Evolutionary conservation across 2,329 filamentous ascomycete species (phyloP).

Genomic region (Lachnellula willkommii): DNA sequence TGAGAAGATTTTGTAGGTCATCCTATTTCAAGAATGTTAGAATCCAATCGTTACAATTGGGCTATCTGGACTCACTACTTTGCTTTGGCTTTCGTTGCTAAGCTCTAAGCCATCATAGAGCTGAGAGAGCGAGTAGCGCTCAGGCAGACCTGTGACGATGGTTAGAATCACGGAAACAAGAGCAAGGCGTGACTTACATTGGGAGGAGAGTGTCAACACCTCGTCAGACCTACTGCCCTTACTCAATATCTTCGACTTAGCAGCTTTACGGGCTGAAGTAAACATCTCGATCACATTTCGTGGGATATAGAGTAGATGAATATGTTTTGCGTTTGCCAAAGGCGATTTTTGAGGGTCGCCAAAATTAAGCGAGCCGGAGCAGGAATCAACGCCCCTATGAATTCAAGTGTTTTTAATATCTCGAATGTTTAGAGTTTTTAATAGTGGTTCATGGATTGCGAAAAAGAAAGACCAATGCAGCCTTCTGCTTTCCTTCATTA

Average conservation of each 20-base stretch:
- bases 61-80: constrained; percentile 1
- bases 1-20: constrained; percentile 20
- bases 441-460: too few relatives aligned
- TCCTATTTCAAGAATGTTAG: constrained; percentile 24
- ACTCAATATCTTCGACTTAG: not conserved
- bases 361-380: not conserved
- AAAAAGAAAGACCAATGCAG: too few relatives aligned
- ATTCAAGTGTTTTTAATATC: too few relatives aligned
- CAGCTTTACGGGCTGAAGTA: not conserved
- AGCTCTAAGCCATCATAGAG: constrained; percentile 7
- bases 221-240: not conserved
- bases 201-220: not conserved
- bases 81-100: not conserved
- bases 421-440: too few relatives aligned
- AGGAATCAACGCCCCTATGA: too few relatives aligned
- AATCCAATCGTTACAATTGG: not conserved
- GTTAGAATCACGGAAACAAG: constrained; percentile 4
- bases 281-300: constrained; percentile 5
- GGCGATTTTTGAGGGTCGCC: not conserved
- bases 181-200: not conserved
- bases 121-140: constrained; percentile 18
- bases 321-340: not conserved
- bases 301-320: not conserved
- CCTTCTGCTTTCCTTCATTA: too few relatives aligned
- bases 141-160: constrained; percentile 13